These are phyloP conservation scores for Claviceps sp. DNA, from an alignment of 2,329 filamentous ascomycete genomes.

Conservation along the genomic window DNA sequence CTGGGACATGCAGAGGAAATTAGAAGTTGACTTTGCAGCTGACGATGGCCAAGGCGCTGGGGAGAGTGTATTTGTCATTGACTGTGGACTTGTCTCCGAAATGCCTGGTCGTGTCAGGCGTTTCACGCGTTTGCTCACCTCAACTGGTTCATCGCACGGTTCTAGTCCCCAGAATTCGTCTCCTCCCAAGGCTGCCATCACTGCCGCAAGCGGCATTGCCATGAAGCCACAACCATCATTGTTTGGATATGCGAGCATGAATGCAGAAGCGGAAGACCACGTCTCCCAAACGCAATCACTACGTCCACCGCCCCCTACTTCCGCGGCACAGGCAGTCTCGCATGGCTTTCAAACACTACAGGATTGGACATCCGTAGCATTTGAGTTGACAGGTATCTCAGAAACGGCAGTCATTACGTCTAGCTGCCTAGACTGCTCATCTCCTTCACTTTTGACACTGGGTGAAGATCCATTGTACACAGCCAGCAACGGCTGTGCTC, in stretches of 20 bases:
- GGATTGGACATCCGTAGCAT: slow-evolving; percentile 17
- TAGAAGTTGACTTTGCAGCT: slow-evolving; percentile 81
- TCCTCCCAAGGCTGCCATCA: neutral
- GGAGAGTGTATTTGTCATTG: slow-evolving; percentile 62
- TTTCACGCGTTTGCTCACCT: slow-evolving; percentile 23
- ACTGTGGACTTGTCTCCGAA: slow-evolving; percentile 54
- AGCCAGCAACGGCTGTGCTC: slow-evolving; percentile 29
- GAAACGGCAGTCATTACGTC: slow-evolving; percentile 51
- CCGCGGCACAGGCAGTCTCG: slow-evolving; percentile 7
- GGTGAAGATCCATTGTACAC: slow-evolving; percentile 60
- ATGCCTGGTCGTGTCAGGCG: slow-evolving; percentile 30
- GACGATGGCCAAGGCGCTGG: slow-evolving; percentile 66
- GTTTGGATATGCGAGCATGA: slow-evolving; percentile 13
- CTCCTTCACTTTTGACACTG: slow-evolving; percentile 53
- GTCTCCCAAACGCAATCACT: slow-evolving; percentile 12
- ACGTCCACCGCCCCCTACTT: slow-evolving; percentile 12
- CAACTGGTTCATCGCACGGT: slow-evolving; percentile 7
- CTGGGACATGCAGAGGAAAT: slow-evolving; percentile 81
- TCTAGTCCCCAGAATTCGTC: slow-evolving; percentile 2
- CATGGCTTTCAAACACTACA: slow-evolving; percentile 11
- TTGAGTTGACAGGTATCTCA: slow-evolving; percentile 43
- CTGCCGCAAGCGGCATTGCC: neutral
- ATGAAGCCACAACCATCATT: slow-evolving; percentile 13
- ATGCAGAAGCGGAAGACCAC: slow-evolving; percentile 1
- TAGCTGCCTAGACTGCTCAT: slow-evolving; percentile 60